Base-by-base conservation (phyloP, 78 protist genomes). In the Mantamonas sphyraenae region DNA sequence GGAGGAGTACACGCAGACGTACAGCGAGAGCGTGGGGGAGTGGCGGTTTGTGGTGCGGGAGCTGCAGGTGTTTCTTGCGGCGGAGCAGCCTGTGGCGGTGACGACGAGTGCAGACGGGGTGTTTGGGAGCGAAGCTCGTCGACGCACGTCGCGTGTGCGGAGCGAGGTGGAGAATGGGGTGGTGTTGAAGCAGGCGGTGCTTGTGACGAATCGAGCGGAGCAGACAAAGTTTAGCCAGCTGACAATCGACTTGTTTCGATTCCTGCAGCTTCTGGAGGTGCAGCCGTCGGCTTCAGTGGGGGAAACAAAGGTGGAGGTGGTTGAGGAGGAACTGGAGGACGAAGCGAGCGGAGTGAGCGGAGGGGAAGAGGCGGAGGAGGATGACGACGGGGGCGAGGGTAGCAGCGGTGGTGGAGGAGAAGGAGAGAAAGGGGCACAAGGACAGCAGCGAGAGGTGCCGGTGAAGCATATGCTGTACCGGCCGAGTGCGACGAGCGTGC, bases 191-290 rank as follows among this genome's bases (percentile, higher is more conserved):
- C 30, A 39, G 66, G 59, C 66, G n/a, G 37, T 24, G 12, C 60
- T 45, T 8, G 47, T 35, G 26, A 24, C 7, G 30, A 20, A 43
- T 20, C 8, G 2, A 26, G 40, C 1, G 50, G 37, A n/a, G 53
- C 76, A 71, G 56, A 42, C n/a, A 26, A 47, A 33, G 55, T 3
- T 71, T n/a, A 47, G 69, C 37, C 64, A 71, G 66, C 40, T 71
- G 17, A 33, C 76, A 5, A 40, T 71, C 22, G 76, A 71, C 61
- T 8, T 71, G 65, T 57, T 42, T 3, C 68, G 68, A 20, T n/a
- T 63, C 38, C 37, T 42, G 22, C 55, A 5, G 28, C 20, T 10
- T 22, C 34, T 63, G 17, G 68, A 63, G 55, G 14, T 8, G 30
- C 28, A 47, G 12, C 16, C 16, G 12, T 47, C 53, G 12, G 28